Base-by-base conservation (phyloP, 164 flowering plant species). In the Macadamia tetraphylla region DNA sequence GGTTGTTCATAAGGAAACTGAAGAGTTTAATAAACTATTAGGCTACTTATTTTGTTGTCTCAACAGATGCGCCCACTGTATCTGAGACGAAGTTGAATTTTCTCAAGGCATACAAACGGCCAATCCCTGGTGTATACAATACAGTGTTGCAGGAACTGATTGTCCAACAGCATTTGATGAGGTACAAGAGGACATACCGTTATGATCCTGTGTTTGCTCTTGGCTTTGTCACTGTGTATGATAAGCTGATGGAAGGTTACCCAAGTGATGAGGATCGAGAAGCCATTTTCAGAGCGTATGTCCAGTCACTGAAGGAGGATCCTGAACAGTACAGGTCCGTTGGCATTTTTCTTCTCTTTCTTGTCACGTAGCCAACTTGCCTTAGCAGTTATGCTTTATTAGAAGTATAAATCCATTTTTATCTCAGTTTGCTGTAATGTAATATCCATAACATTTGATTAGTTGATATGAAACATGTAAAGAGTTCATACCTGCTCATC, bases 161-260 rank as follows among this genome's bases (percentile, higher is more conserved):
- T 64, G 97, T 92, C 40, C 97, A 92, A 70, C 99, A 94, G 32
- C 99, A 94, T 82, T 68, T 94, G 79, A 84, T 83, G 87, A 83
- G 85, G 77, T 87, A 90, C 81, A 94, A 90, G 85, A 85, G 63
- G 77, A 78, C 88, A 5, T 86, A 84, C 69, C 77, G 79, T 29
- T 94, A 94, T 75, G 97, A 94, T 71, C 77, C 97, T 9, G 90
- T 94, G 8, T 94, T 94, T 78, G 99, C 96, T 62, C 96, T 94
- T 56, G 99, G 99, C 29, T 92, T 94, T 78, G 97, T 94, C 46
- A 92, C 99, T 48, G 90, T 94, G 8, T 94, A 82, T 71, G 96
- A 94, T 81, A 87, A 84, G 68, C 94, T 94, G 69, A 90, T 94
- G 97, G 97, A 91, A 52, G 98, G 98, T 1, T 94, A 90, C 73